A percentile compares a stretch with the other conserved stretches of the same genome.
phyloP scores from a whole-genome alignment of 2,329 filamentous ascomycete species.

The Fusarium miscanthi region DNA sequence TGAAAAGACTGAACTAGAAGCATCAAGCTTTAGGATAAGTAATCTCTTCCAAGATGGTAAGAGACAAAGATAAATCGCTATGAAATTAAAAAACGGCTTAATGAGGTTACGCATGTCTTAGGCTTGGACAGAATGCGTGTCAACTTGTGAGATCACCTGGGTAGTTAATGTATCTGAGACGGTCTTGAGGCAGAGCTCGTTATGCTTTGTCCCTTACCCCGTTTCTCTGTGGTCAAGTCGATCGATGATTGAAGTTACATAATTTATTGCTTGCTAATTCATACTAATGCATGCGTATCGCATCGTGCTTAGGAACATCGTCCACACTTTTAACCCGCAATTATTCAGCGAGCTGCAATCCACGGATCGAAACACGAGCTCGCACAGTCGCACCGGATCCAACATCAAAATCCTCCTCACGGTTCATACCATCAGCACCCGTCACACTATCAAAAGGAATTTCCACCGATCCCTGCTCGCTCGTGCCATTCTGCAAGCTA shows the following conservation, averaged over 20 bases:
- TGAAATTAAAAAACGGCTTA: neutral
- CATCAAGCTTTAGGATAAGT: neutral
- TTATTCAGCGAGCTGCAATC: conserved; percentile 34
- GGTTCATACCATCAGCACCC: conserved; percentile 23
- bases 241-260: rapidly evolving
- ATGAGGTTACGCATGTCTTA: too few relatives aligned
- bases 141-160: too few relatives aligned
- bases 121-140: too few relatives aligned
- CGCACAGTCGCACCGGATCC: conserved; percentile 34
- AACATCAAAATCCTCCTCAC: conserved; percentile 34
- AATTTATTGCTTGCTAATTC: conserved; percentile 14
- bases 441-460: conserved; percentile 29
- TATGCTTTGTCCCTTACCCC: too few relatives aligned
- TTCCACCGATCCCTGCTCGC: conserved; percentile 27
- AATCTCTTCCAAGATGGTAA: neutral
- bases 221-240: too few relatives aligned
- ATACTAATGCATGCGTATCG: neutral
- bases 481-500: conserved; percentile 32
- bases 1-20: rapidly evolving
- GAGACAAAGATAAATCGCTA: neutral
- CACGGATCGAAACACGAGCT: conserved; percentile 35
- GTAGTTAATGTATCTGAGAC: too few relatives aligned
- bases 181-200: too few relatives aligned
- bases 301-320: neutral
- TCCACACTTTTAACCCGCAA: rapidly evolving